These are phyloP conservation scores for Strigomonas culicis DNA, from an alignment of 208 protist species.

Conservation along the genomic window DNA sequence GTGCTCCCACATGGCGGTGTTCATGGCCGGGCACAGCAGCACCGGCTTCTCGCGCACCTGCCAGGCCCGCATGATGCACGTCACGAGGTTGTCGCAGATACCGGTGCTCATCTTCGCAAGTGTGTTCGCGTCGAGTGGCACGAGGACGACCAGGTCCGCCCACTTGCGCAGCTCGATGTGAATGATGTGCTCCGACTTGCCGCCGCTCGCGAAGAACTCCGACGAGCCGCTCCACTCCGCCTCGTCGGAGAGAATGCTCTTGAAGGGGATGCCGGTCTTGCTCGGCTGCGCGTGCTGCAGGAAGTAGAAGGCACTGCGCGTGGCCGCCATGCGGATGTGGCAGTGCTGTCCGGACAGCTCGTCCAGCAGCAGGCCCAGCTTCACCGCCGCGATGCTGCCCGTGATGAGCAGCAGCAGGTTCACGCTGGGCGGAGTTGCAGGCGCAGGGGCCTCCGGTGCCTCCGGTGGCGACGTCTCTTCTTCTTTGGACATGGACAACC, in stretches of 20 bases:
- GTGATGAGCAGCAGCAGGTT: constrained; percentile 83
- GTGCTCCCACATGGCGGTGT: constrained; percentile 98
- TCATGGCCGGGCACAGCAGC: constrained; percentile 98
- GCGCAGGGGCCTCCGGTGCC: too few relatives aligned
- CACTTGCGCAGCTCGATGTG: constrained; percentile 94
- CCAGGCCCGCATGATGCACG: constrained; percentile 95
- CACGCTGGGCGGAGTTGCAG: background rate
- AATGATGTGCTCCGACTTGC: constrained; percentile 84
- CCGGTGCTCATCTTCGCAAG: constrained; percentile 95
- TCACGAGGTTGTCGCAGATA: constrained; percentile 95
- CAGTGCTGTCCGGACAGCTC: constrained; percentile 59
- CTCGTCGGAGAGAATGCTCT: constrained; percentile 82
- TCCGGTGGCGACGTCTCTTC: too few relatives aligned
- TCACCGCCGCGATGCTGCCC: constrained; percentile 88
- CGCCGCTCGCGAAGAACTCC: constrained; percentile 4
- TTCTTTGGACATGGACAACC: too few relatives aligned
- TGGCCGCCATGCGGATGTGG: constrained; percentile 82
- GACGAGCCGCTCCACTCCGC: constrained; percentile 54
- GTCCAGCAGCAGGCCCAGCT: constrained; percentile 78
- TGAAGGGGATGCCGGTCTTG: constrained; percentile 50
- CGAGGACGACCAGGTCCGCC: constrained; percentile 95
- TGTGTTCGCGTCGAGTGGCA: constrained; percentile 96
- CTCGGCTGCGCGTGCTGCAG: constrained; percentile 60
- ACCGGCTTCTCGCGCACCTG: constrained; percentile 88
- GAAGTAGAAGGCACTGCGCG: constrained; percentile 74